Base-by-base conservation (phyloP, 164 flowering plant species). In the Vitis rupestris region DNA sequence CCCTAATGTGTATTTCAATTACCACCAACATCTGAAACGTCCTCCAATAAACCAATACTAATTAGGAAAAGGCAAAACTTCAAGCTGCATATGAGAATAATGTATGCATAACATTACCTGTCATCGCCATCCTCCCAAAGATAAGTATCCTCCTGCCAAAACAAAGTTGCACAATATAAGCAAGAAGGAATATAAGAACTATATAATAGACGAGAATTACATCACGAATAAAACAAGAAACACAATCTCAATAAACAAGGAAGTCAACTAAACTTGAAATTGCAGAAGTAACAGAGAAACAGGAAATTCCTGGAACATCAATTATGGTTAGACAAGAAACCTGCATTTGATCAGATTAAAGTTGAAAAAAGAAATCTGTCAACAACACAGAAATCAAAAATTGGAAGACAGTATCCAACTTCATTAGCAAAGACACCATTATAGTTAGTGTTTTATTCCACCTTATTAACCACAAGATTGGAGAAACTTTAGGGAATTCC, bases 111-210 rank as follows among this genome's bases (percentile, higher is more conserved):
- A 53, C 10, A 31, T 65, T 84, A 94, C 99, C 99, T 87, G 72
- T 80, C 92, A 82, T 95, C 98, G 67, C 91, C 89, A 70, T 95
- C 99, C 80, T 93, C 99, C 98, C 99, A 95, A 4, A 91, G 79
- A 75, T 95, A 88, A 16, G 94, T 88, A 73, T 87, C 95, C 80
- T 95, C 98, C 98, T 91, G 86, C 23, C 23, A 72, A 72, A n/a
- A 59, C 29, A 56, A 9, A 54, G 37, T 55, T 23, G 8, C 64
- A 14, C 30, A 16, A 50, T 30, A 3, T 53, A 67, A 29, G 54
- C n/a, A 49, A 29, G 61, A 13, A 61, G 0, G 14, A 30, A 50
- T 14, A 19, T 1, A 15, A 50, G 49, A n/a, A 10, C 10, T 11
- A 64, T 29, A 58, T 44, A 23, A 59, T 14, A 48, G 10, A 13